These are phyloP conservation scores for Sungouiella blattae DNA, from an alignment of 805 yeast genomes.

Conservation along the genomic window DNA sequence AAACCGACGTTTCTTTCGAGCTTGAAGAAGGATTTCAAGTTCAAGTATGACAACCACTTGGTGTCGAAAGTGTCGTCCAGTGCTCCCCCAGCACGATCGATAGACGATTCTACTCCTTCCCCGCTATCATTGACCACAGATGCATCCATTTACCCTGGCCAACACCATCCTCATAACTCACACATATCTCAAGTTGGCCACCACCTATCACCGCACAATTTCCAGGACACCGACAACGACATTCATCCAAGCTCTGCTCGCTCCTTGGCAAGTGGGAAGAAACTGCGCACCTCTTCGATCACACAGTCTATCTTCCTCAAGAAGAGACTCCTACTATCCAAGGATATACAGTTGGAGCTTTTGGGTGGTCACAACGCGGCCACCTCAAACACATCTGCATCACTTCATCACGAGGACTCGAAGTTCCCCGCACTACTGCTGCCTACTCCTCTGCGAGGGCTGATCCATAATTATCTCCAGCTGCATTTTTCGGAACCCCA, in stretches of 20 bases:
- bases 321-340: conserved; percentile 30
- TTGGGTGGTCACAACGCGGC: conserved; percentile 12
- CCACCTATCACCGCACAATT: neutral
- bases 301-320: conserved; percentile 27
- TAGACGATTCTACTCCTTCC: conserved; percentile 22
- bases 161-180: neutral
- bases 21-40: conserved; percentile 15
- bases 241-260: conserved; percentile 2
- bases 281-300: conserved; percentile 15
- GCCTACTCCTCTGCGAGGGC: conserved; percentile 4
- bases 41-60: conserved; percentile 9
- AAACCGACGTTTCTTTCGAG: conserved; percentile 11
- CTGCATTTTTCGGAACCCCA: neutral
- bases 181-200: no score
- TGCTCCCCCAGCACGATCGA: conserved; percentile 1
- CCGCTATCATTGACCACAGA: conserved; percentile 20
- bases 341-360: conserved; percentile 39
- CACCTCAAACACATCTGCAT: neutral
- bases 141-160: neutral
- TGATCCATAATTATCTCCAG: conserved; percentile 3
- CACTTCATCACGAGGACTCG: conserved; percentile 1
- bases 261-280: conserved; percentile 5
- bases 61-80: neutral
- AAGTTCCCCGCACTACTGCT: conserved; percentile 3
- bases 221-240: conserved; percentile 1